Evolutionary conservation across 2,329 filamentous ascomycete genomes (phyloP).

Genomic region (Leptographium procerum): DNA sequence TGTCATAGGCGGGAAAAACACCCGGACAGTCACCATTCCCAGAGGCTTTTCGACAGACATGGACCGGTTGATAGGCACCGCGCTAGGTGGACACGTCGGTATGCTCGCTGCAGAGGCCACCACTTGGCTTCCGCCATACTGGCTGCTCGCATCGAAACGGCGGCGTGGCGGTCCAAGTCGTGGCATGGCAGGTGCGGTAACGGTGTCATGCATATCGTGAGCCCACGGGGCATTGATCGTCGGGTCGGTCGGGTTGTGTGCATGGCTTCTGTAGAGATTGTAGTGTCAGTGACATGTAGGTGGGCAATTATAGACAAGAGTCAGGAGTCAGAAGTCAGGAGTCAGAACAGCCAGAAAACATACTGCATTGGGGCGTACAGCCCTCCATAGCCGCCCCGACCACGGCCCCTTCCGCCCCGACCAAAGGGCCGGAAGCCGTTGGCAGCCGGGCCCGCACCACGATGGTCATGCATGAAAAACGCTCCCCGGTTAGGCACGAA

Average conservation of each 20-base stretch:
- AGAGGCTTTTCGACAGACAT: conserved; percentile 77
- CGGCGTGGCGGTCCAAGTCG: conserved; percentile 21
- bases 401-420: conserved; percentile 49
- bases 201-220: conserved; percentile 82
- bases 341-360: conserved; percentile 21
- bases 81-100: conserved; percentile 45
- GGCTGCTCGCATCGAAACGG: conserved; percentile 6
- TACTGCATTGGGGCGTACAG: conserved; percentile 53
- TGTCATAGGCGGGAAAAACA: conserved; percentile 67
- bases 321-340: no score
- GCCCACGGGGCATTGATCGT: conserved; percentile 71
- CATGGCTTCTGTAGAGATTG: conserved; percentile 20
- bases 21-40: conserved; percentile 74
- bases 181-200: conserved; percentile 32
- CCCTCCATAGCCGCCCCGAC: conserved; percentile 43
- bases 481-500: conserved; percentile 90
- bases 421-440: conserved; percentile 67
- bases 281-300: not conserved
- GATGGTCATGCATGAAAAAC: conserved; percentile 96
- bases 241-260: conserved; percentile 33
- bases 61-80: conserved; percentile 57
- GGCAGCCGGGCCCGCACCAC: conserved; percentile 62
- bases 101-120: conserved; percentile 30
- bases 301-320: conserved; percentile 1
- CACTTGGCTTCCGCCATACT: conserved; percentile 25